phyloP scores from a whole-genome alignment of 1,284 basidiomycete species.

The Trichosporon ovoides region DNA sequence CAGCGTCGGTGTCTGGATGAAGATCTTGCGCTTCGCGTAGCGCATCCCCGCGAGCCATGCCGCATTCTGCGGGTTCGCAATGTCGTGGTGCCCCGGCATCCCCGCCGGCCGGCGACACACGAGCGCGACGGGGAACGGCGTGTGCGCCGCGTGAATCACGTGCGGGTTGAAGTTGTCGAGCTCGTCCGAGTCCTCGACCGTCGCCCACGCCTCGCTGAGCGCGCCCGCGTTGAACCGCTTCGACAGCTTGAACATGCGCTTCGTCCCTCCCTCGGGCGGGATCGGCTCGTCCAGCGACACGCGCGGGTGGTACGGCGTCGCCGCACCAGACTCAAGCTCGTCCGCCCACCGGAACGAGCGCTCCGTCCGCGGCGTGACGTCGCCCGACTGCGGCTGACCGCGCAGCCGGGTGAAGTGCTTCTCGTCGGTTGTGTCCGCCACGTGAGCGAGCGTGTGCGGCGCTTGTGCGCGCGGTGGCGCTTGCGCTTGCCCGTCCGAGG shows the following conservation, averaged over 20 bases:
- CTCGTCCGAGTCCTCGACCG: constrained; percentile 51
- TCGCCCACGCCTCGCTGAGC: constrained; percentile 50
- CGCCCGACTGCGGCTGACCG: not conserved
- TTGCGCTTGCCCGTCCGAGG: no score
- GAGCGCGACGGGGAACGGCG: constrained; percentile 67
- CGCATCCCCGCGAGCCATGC: constrained; percentile 70
- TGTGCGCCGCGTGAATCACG: constrained; percentile 57
- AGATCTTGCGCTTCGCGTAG: constrained; percentile 63
- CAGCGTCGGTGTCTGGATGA: constrained; percentile 71
- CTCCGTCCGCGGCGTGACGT: not conserved
- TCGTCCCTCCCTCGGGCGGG: constrained; percentile 36
- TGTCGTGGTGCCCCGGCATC: constrained; percentile 52
- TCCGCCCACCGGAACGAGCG: constrained; percentile 9
- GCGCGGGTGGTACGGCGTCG: constrained; percentile 13
- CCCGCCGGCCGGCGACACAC: constrained; percentile 66
- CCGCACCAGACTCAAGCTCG: constrained; percentile 10
- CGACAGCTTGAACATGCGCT: constrained; percentile 44
- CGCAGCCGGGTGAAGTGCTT: not conserved
- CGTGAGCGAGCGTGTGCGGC: not conserved
- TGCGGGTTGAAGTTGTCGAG: constrained; percentile 55
- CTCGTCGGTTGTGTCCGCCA: not conserved
- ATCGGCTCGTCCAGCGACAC: constrained; percentile 23
- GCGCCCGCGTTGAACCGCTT: constrained; percentile 51
- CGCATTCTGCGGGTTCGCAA: constrained; percentile 64
- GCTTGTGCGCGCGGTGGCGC: no score